These are phyloP conservation scores for Pseudofabraea citricarpa DNA, from an alignment of 2,329 filamentous ascomycete genomes.

Conservation along the genomic window DNA sequence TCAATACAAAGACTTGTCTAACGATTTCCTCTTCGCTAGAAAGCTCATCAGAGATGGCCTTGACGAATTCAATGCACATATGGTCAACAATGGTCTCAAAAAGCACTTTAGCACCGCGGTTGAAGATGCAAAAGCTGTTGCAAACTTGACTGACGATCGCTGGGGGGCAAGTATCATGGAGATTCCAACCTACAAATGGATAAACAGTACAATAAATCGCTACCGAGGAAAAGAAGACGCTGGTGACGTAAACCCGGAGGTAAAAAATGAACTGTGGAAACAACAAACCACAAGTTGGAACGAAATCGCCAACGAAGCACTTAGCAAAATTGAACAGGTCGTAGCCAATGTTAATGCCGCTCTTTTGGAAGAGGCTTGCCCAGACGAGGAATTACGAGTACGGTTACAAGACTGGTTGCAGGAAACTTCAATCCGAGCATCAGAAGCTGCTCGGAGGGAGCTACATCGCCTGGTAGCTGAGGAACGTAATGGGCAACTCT, in stretches of 20 bases:
- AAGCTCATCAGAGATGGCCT: slow-evolving; percentile 7
- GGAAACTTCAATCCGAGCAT: slow-evolving; percentile 7
- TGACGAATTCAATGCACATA: slow-evolving; percentile 6
- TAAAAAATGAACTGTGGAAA: slow-evolving; percentile 12
- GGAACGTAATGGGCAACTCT: slow-evolving; percentile 8
- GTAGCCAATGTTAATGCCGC: slow-evolving; percentile 7
- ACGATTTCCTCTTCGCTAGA: slow-evolving; percentile 5
- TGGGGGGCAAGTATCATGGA: slow-evolving; percentile 7
- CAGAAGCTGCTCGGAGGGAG: slow-evolving; percentile 7
- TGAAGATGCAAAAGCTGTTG: slow-evolving; percentile 7
- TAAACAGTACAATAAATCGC: slow-evolving; percentile 6
- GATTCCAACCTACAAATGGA: slow-evolving; percentile 11
- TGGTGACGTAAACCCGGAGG: slow-evolving; percentile 11
- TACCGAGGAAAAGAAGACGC: slow-evolving; percentile 11
- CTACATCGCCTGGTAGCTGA: slow-evolving; percentile 9
- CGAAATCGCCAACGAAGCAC: slow-evolving; percentile 5
- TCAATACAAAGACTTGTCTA: slow-evolving; percentile 7
- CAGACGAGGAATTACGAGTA: slow-evolving; percentile 8
- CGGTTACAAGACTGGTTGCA: slow-evolving; percentile 12
- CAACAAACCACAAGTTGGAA: slow-evolving; percentile 10
- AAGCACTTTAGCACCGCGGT: neutral
- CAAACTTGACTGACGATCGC: neutral
- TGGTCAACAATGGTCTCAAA: slow-evolving; percentile 4
- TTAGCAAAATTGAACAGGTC: slow-evolving; percentile 7
- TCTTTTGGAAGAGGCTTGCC: slow-evolving; percentile 9